Conservation (phyloP, 2,329 filamentous ascomycete genomes). For the Geosmithia flava region DNA sequence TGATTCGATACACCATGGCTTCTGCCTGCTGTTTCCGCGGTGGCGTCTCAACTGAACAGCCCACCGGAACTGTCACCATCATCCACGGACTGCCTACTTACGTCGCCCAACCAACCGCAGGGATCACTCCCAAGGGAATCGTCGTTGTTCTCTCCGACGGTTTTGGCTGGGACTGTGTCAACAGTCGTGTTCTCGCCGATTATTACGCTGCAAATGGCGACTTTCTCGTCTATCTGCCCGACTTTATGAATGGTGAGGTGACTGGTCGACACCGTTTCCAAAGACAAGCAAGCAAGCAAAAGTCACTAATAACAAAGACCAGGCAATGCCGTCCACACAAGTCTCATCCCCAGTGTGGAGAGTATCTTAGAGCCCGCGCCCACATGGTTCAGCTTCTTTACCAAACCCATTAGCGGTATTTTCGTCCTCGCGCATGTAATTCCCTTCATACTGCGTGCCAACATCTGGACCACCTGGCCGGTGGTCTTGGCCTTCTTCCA, state of each 20-base stretch:
- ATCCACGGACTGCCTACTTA: conserved; percentile 12
- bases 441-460: conserved; percentile 1
- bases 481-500: conserved; percentile 5
- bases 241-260: conserved; percentile 30
- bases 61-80: conserved; percentile 9
- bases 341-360: neutral
- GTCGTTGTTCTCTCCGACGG: conserved; percentile 39
- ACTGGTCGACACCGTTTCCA: neutral
- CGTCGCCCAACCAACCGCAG: conserved; percentile 9
- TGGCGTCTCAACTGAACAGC: neutral
- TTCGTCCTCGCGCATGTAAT: neutral
- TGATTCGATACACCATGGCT: neutral
- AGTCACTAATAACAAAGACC: neutral
- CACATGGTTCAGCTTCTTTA: conserved; percentile 1
- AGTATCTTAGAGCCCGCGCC: conserved; percentile 1
- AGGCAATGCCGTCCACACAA: neutral
- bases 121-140: conserved; percentile 21
- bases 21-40: conserved; percentile 3
- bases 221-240: conserved; percentile 35
- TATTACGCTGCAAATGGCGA: conserved; percentile 28
- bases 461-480: conserved; percentile 1
- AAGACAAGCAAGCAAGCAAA: neutral
- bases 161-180: conserved; percentile 38
- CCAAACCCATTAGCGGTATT: conserved; percentile 2
- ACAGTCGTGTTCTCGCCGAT: conserved; percentile 38